Evolutionary conservation across 2,329 filamentous ascomycete species (phyloP).

Genomic region (Verticillium zaregamsianum): DNA sequence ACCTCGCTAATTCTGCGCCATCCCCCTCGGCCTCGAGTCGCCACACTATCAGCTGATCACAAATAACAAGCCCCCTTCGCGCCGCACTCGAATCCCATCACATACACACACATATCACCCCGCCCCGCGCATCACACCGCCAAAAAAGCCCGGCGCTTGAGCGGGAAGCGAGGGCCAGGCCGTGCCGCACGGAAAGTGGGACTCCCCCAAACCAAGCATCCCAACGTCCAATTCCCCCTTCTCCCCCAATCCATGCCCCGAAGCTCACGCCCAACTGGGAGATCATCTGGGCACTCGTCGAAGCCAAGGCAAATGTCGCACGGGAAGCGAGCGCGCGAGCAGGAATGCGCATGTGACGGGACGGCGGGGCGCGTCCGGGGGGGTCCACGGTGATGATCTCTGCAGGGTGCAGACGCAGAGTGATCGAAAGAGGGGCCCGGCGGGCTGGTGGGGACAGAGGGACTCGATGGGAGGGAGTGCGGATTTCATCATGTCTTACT

Average conservation of each 20-base stretch:
- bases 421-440: neutral
- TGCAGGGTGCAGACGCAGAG: neutral
- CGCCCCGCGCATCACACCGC: neutral
- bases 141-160: neutral
- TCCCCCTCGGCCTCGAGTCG: neutral
- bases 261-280: neutral
- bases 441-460: neutral
- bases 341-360: neutral
- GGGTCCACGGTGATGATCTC: neutral
- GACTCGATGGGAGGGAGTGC: neutral
- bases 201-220: neutral
- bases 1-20: neutral
- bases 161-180: neutral
- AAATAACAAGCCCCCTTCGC: neutral
- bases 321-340: neutral
- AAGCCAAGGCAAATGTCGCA: neutral
- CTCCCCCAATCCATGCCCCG: neutral
- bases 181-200: neutral
- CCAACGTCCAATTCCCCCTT: neutral
- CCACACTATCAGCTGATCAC: neutral
- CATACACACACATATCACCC: neutral
- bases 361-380: neutral
- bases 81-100: neutral
- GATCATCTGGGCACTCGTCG: neutral
- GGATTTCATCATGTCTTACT: neutral